Evolutionary conservation across 257 asterid genomes (phyloP).

Genomic region (Rauvolfia tetraphylla): DNA sequence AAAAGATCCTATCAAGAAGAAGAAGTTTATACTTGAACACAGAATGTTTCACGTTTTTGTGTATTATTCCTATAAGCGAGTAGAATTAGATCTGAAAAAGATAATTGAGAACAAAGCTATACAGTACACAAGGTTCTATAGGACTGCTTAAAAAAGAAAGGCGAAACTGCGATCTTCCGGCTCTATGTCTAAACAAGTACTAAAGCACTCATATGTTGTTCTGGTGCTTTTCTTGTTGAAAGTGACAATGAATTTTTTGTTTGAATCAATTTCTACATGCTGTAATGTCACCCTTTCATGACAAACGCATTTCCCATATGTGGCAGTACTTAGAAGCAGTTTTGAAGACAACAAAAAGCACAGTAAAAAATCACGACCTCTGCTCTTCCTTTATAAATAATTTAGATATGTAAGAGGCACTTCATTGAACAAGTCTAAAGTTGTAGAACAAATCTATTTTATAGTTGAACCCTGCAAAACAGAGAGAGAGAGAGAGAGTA

Average conservation of each 20-base stretch:
- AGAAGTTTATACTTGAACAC: background rate
- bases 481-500: too few relatives aligned
- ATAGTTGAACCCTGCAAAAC: background rate
- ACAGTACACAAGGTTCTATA: background rate
- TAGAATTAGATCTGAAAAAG: too few relatives aligned
- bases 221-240: background rate
- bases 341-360: too few relatives aligned
- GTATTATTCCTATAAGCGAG: background rate
- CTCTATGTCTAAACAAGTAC: background rate
- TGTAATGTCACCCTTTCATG: background rate
- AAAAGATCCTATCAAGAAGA: background rate
- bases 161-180: background rate
- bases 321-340: background rate
- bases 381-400: too few relatives aligned
- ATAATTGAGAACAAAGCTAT: background rate
- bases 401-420: too few relatives aligned
- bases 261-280: background rate
- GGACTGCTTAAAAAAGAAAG: background rate
- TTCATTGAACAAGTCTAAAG: too few relatives aligned
- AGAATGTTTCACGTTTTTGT: background rate
- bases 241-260: too few relatives aligned
- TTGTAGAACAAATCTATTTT: background rate
- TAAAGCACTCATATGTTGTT: background rate
- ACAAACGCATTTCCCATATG: background rate
- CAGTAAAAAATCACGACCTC: too few relatives aligned